Evolutionary conservation across 1,284 basidiomycete species (phyloP).

Genomic region (Pseudozyma tsukubaensis): DNA sequence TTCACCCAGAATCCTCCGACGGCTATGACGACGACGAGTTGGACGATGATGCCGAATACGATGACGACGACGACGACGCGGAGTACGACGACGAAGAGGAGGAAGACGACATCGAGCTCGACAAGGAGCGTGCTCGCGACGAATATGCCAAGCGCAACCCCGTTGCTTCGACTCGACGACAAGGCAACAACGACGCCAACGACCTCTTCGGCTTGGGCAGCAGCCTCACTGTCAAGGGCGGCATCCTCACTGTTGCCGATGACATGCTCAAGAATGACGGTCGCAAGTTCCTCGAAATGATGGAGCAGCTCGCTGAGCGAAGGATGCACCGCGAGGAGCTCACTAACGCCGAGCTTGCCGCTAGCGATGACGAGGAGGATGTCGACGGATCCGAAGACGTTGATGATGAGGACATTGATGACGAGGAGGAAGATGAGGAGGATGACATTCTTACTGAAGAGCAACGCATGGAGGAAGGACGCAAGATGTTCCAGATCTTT

Average conservation of each 20-base stretch:
- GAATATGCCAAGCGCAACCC: conserved; percentile 51
- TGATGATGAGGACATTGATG: conserved; percentile 72
- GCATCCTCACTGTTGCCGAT: conserved; percentile 98
- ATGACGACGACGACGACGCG: conserved; percentile 72
- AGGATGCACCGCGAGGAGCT: conserved; percentile 89
- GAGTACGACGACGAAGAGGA: conserved; percentile 66
- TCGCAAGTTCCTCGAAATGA: conserved; percentile 99
- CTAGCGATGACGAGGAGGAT: conserved; percentile 69
- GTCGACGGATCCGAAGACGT: conserved; percentile 46
- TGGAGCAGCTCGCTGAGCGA: conserved; percentile 97
- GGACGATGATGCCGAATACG: conserved; percentile 71
- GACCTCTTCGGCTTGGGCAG: conserved; percentile 83
- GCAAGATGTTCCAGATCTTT: conserved; percentile 99
- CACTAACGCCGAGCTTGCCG: conserved; percentile 70
- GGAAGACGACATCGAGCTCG: conserved; percentile 58
- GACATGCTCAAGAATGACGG: conserved; percentile 98
- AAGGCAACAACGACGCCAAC: conserved; percentile 66
- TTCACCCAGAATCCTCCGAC: conserved; percentile 50
- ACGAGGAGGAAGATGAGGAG: conserved; percentile 72
- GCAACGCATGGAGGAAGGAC: conserved; percentile 97
- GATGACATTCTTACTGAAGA: conserved; percentile 71
- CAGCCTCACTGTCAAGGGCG: conserved; percentile 85
- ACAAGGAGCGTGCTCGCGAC: conserved; percentile 65
- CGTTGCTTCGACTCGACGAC: conserved; percentile 30
- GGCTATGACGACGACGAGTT: conserved; percentile 61